Evolutionary conservation across 345 rosid species (phyloP).

Genomic region (Hibiscus trionum): DNA sequence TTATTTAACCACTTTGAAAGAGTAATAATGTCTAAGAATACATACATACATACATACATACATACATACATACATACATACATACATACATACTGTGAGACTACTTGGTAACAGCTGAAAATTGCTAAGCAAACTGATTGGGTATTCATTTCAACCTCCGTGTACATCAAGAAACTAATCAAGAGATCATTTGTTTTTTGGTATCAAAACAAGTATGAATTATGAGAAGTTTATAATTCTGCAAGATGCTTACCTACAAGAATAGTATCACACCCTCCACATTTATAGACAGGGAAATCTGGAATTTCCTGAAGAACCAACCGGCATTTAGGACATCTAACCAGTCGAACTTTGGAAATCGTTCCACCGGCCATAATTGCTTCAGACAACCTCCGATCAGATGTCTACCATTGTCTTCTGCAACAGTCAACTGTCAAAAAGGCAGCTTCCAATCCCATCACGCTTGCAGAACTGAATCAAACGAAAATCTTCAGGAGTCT

Average conservation of each 20-base stretch:
- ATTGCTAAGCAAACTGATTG: not conserved
- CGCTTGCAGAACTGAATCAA: not conserved
- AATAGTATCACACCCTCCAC: conserved; percentile 57
- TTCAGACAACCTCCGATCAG: conserved; percentile 12
- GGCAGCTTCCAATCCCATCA: not conserved
- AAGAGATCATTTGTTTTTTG: not conserved
- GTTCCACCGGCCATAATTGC: conserved; percentile 31
- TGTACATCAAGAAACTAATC: not conserved
- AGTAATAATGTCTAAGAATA: not conserved
- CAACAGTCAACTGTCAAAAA: not conserved
- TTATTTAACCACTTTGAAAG: too few relatives aligned
- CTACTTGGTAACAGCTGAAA: not conserved
- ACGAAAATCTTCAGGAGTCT: not conserved
- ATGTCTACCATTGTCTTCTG: not conserved
- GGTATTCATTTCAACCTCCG: not conserved
- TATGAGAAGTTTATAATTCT: not conserved
- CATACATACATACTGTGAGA: too few relatives aligned
- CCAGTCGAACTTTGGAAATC: conserved; percentile 41
- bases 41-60: not conserved
- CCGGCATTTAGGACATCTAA: conserved; percentile 62
- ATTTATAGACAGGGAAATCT: conserved; percentile 48
- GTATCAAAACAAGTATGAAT: not conserved
- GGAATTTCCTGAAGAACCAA: conserved; percentile 51
- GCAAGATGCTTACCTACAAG: conserved; percentile 49
- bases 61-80: not conserved